Evolutionary conservation across 2,329 filamentous ascomycete species (phyloP), one percentile per base, ranked within the genome.

Genomic region (Sporothrix inflata): DNA sequence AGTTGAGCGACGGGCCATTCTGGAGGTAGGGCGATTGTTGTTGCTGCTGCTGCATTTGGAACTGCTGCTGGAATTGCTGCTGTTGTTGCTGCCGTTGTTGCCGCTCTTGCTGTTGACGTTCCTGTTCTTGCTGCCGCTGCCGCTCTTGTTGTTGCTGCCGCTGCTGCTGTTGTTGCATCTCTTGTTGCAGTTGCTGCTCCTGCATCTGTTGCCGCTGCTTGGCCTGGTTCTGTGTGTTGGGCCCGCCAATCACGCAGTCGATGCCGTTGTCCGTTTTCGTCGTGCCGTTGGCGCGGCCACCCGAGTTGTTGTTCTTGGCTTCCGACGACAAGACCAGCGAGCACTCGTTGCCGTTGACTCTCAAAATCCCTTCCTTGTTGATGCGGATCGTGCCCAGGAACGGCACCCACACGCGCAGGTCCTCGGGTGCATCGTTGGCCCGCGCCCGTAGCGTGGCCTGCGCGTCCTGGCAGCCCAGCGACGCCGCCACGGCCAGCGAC

Each of bases 331-430:
- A 24, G 34, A 57, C 47, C 2, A 73, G 53, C 3, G 63, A 19
- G 12, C 69, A 71, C 4, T 69, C 57, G 3, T 38, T 70, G 12
- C 69, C 66, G 5, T 67, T 42, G 21, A 63, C 66, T 6, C 71
- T 42, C 49, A 73, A 14, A 19, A 75, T 72, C 14, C 74, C 74
- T 4, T 70, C 71, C 19, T 67, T 71, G 69, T 14, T 68, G 38
- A 85, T 81, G 38, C 77, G 78, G 19, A 86, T 78, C 1, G 77
- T 79, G 0, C 84, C 83, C 27, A 84, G 78, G 53, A 83, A 82
- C 0, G 84, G 84, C 21, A 86, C 81, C 14, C 80, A 76, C 14
- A 86, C 81, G 21, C 75, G 74, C 5, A 77, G 72, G 45, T 71
- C 71, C 11, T 69, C 71, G 42, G 60, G 55, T 3, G 16, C 4